Evolutionary conservation across 305 asterid genomes (phyloP).

Genomic region (Fraxinus velutina): DNA sequence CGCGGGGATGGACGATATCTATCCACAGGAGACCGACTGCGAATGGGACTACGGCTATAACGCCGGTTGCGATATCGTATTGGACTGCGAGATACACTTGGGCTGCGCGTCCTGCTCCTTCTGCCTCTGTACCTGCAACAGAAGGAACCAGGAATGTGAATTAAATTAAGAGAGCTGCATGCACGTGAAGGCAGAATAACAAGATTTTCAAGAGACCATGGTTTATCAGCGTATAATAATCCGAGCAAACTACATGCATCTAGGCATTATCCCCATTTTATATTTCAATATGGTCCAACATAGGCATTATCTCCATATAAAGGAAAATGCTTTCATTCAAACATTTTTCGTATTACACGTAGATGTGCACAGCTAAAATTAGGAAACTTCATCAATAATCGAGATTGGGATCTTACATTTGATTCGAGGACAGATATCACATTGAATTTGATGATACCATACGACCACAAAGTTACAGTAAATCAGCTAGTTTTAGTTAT

Average conservation of each 20-base stretch:
- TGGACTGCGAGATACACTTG: conserved; percentile 75
- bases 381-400: background rate
- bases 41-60: conserved; percentile 62
- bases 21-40: conserved; percentile 65
- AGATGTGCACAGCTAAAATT: background rate
- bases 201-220: background rate
- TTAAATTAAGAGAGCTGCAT: background rate
- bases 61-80: conserved; percentile 72
- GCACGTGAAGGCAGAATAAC: background rate
- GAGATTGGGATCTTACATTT: background rate
- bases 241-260: background rate
- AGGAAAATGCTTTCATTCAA: background rate
- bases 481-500: background rate
- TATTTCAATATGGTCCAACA: background rate
- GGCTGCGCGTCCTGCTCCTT: conserved; percentile 78
- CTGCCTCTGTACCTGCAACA: conserved; percentile 73
- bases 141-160: background rate
- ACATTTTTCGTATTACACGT: background rate
- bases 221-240: background rate
- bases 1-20: conserved; percentile 60
- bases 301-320: background rate
- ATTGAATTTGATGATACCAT: background rate
- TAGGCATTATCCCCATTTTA: background rate
- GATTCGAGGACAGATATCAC: background rate
- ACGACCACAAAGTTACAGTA: background rate